These are phyloP conservation scores for Ganoderma resinaceum DNA, from an alignment of 1,284 basidiomycete species.

Conservation along the genomic window DNA sequence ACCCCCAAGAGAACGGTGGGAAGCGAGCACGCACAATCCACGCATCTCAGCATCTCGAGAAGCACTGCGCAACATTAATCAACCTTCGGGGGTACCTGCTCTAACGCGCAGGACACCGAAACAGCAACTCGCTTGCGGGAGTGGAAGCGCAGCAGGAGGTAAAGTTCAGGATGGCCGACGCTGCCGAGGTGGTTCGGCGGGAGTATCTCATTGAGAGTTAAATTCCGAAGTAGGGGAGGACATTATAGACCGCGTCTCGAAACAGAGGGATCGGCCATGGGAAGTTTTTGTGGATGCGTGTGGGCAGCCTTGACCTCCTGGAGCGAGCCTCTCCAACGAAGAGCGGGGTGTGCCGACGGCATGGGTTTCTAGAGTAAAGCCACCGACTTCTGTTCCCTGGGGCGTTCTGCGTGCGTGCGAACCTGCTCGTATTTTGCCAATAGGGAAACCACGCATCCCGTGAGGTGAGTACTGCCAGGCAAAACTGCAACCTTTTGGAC, in stretches of 20 bases:
- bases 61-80: constrained; percentile 3
- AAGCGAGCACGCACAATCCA: neutral
- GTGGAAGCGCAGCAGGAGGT: neutral
- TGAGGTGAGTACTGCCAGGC: neutral
- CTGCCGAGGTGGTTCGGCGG: constrained; percentile 1
- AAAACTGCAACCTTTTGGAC: neutral
- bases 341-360: neutral
- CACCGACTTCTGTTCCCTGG: neutral
- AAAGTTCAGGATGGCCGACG: neutral
- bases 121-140: neutral
- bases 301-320: neutral
- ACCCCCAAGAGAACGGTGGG: neutral
- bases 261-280: neutral
- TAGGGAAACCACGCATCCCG: neutral
- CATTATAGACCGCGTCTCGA: neutral
- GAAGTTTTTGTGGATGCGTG: constrained; percentile 1
- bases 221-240: neutral
- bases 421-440: neutral
- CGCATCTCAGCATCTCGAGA: neutral
- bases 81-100: neutral
- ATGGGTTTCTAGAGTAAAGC: neutral
- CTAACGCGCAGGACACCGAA: neutral
- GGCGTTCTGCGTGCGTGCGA: neutral
- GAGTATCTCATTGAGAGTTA: neutral
- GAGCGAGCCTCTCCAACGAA: neutral